These are phyloP conservation scores for Vitis riparia DNA, from an alignment of 164 flowering plant species.

Conservation along the genomic window DNA sequence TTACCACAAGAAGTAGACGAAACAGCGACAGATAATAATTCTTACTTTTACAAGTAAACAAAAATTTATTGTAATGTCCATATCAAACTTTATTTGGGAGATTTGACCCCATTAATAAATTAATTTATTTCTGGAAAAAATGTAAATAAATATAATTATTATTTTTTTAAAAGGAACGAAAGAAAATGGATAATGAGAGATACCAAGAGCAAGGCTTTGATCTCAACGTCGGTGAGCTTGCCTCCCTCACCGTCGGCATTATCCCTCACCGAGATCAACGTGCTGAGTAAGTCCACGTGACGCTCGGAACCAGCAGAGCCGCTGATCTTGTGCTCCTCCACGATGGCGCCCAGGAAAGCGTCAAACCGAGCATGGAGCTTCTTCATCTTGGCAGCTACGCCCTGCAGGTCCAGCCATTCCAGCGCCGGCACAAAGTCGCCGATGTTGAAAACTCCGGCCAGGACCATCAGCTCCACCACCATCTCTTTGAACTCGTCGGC, in stretches of 20 bases:
- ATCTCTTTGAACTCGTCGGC: constrained; percentile 76
- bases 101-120: no score
- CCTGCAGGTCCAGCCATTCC: constrained; percentile 76
- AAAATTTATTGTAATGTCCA: no score
- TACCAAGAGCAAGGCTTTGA: constrained; percentile 88
- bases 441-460: constrained; percentile 76
- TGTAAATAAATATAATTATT: no score
- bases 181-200: not conserved
- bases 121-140: no score
- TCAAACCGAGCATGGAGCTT: constrained; percentile 71
- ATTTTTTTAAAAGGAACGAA: not conserved
- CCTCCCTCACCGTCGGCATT: constrained; percentile 47
- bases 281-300: constrained; percentile 48
- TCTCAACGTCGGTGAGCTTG: constrained; percentile 66
- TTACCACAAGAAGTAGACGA: no score
- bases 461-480: constrained; percentile 87
- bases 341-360: constrained; percentile 40
- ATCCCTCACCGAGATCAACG: constrained; percentile 52
- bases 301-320: not conserved
- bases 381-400: constrained; percentile 75
- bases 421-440: constrained; percentile 79
- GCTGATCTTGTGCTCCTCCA: constrained; percentile 57
- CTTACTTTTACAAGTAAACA: no score
- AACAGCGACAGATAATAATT: no score
- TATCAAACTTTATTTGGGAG: no score